Evolutionary conservation across 2,329 filamentous ascomycete species (phyloP).

Genomic region (Sclerotinia subarctica): DNA sequence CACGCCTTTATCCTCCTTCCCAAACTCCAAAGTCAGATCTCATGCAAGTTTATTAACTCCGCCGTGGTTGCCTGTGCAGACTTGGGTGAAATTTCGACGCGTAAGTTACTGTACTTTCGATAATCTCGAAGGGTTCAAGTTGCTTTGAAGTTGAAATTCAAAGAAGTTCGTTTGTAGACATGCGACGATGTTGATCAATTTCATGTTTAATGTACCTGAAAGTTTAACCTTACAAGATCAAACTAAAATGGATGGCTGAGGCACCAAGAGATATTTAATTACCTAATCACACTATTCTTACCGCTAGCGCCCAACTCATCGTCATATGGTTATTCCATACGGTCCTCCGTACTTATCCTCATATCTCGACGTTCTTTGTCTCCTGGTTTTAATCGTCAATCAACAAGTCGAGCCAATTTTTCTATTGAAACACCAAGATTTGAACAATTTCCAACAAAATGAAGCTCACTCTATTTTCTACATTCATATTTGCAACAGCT

Average conservation of each 20-base stretch:
- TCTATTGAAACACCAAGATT: background rate
- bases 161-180: conserved; percentile 5
- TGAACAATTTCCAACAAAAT: conserved; percentile 44
- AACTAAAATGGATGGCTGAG: conserved; percentile 2
- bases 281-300: conserved; percentile 1
- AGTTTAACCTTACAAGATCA: conserved; percentile 1
- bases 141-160: conserved; percentile 8
- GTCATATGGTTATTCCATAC: background rate
- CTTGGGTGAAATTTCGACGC: background rate
- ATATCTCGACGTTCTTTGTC: background rate
- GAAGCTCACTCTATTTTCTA: conserved; percentile 58
- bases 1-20: conserved; percentile 27
- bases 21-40: conserved; percentile 23
- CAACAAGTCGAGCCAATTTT: background rate
- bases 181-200: conserved; percentile 3
- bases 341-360: background rate
- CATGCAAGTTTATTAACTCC: background rate
- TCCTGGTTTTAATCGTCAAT: background rate
- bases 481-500: conserved; percentile 55
- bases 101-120: background rate
- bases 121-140: background rate
- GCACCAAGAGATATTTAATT: background rate
- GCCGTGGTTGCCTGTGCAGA: background rate
- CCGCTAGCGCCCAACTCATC: background rate
- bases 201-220: background rate